Evolutionary conservation across 805 yeast species (phyloP), one percentile per base, ranked within the genome.

Genomic region (Hanseniaspora guilliermondii): DNA sequence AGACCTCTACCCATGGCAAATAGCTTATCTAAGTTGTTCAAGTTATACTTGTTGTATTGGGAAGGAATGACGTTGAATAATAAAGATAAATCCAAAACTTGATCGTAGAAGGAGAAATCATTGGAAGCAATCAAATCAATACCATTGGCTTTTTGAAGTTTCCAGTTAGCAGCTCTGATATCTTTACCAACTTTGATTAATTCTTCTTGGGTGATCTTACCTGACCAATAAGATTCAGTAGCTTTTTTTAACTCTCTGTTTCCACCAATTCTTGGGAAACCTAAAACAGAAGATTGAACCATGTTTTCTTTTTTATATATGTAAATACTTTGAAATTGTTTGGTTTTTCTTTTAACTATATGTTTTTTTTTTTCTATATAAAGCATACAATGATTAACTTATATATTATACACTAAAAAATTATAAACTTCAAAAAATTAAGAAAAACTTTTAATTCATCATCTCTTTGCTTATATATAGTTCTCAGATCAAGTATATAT

Each of bases 1-100:
- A 93, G 80, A 83, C 98, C 98, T 82, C 98, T 88, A 76, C 97
- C 98, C 97, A 93, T 93, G 69, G 98, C 98, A 72, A 93, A 93
- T 68, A 86, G 75, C 60, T 87, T 86, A 75, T 93, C 98, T 64
- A 93, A 78, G 70, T 87, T 83, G 62, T 87, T 80, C 70, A 93
- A 81, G 66, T 83, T 81, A 75, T 77, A 87, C 79, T 93, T 85
- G 75, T 91, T 77, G 83, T 93, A 93, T 76, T 97, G 85, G 67
- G 87, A 94, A 70, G 98, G 98, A 70, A 93, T 79, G 64, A 83
- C 97, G 69, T 93, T 93, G 84, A 93, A 88, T 69, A 91, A 76
- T 62, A 87, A 75, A 56, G 97, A 87, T 67, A 86, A 77, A 70
- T 93, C 98, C 67, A 93, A 78, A 62, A 93, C 91, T 68, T 93